These are phyloP conservation scores for Cercophora sp. DNA, from an alignment of 495 filamentous ascomycete species.

Conservation along the genomic window DNA sequence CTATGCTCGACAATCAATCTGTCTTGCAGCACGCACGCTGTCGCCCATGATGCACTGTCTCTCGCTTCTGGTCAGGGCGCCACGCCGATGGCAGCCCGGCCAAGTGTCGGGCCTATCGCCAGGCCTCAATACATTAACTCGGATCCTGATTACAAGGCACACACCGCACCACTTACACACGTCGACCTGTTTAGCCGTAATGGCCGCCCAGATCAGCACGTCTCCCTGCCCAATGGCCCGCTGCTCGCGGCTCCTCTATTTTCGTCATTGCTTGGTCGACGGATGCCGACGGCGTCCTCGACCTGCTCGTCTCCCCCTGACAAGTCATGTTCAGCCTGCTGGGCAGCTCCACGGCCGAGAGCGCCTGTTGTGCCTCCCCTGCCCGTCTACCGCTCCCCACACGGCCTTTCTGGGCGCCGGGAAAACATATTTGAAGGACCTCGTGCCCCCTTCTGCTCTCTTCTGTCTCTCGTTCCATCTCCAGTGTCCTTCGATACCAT, in stretches of 20 bases:
- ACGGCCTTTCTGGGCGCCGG: background rate
- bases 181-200: slow-evolving; percentile 20
- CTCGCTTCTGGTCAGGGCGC: slow-evolving; percentile 10
- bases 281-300: slow-evolving; percentile 8
- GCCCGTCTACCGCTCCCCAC: background rate
- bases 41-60: slow-evolving; percentile 1
- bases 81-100: slow-evolving; percentile 1
- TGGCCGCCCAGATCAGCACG: slow-evolving; percentile 11
- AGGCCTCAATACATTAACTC: slow-evolving; percentile 12
- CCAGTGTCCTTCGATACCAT: slow-evolving; percentile 24
- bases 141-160: slow-evolving; percentile 21
- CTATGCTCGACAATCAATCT: slow-evolving; percentile 3
- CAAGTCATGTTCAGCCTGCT: background rate
- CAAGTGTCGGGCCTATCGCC: slow-evolving; percentile 9
- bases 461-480: slow-evolving; percentile 3
- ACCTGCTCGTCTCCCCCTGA: slow-evolving; percentile 2
- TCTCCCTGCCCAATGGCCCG: slow-evolving; percentile 8
- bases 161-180: slow-evolving; percentile 10
- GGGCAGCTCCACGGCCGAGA: slow-evolving; percentile 1
- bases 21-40: slow-evolving; percentile 5
- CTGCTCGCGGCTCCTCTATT: slow-evolving; percentile 6
- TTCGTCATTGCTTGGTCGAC: slow-evolving; percentile 10
- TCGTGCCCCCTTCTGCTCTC: background rate
- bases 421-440: slow-evolving; percentile 10
- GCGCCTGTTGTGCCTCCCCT: background rate